Percentiles rank a stretch among this genome's conserved stretches.
These are phyloP conservation scores for Sanghuangporus weigelae DNA, from an alignment of 1,284 basidiomycete genomes.

Conservation along the genomic window DNA sequence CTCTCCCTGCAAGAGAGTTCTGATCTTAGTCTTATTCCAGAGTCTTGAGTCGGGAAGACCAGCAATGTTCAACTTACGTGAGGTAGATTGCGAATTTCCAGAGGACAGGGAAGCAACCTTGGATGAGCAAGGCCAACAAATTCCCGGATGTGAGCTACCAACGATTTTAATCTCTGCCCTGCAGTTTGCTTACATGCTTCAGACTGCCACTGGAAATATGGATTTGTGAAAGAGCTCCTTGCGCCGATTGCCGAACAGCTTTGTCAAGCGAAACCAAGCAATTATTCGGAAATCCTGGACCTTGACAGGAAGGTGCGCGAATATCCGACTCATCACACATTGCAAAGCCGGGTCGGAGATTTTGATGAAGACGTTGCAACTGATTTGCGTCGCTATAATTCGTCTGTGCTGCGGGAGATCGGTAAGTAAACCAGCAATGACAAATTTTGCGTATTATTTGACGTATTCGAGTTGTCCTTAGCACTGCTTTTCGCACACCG, in stretches of 20 bases:
- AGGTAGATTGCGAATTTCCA: conserved; percentile 16
- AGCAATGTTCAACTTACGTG: conserved; percentile 10
- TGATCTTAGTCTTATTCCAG: background rate
- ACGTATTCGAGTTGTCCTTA: background rate
- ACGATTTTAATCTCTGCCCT: background rate
- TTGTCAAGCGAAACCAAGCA: conserved; percentile 2
- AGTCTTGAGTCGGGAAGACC: conserved; percentile 15
- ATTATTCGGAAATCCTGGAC: conserved; percentile 16
- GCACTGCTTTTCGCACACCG: conserved; percentile 15
- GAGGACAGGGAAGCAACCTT: conserved; percentile 10
- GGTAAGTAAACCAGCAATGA: background rate
- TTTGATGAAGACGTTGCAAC: background rate
- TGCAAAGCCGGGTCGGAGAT: background rate
- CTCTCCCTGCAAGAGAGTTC: background rate
- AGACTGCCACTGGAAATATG: conserved; percentile 13
- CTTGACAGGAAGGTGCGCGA: conserved; percentile 15
- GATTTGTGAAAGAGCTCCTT: conserved; percentile 11
- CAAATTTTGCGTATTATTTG: background rate
- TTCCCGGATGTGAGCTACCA: conserved; percentile 8
- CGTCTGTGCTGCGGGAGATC: background rate
- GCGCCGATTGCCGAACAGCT: conserved; percentile 4
- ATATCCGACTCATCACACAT: background rate
- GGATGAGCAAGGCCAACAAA: conserved; percentile 2
- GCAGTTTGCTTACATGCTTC: background rate
- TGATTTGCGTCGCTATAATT: background rate